phyloP scores from a whole-genome alignment of 2,329 filamentous ascomycete species.

The Trichoderma sp. region DNA sequence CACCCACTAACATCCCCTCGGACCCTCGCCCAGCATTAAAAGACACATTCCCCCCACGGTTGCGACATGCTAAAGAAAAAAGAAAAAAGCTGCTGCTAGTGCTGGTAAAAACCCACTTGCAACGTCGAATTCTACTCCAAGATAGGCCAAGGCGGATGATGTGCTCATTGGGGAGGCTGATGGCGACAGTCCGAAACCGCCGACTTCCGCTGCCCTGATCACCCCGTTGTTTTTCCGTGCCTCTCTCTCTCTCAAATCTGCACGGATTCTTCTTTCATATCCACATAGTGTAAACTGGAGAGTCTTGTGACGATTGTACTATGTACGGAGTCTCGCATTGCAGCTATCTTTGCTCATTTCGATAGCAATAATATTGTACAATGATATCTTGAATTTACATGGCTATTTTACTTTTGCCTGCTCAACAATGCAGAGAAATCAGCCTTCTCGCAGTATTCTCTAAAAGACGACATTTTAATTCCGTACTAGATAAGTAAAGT shows the following conservation, averaged over 20 bases:
- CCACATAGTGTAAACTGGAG: not conserved
- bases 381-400: not conserved
- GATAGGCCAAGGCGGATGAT: conserved; percentile 5
- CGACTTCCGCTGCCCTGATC: conserved; percentile 14
- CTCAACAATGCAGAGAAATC: not conserved
- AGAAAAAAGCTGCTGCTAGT: not conserved
- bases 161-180: conserved; percentile 25
- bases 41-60: not conserved
- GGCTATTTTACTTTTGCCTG: not conserved
- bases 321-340: not conserved
- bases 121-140: not conserved
- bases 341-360: too few species aligned
- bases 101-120: not conserved
- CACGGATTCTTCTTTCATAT: too few species aligned
- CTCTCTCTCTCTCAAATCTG: too few species aligned
- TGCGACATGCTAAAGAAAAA: not conserved
- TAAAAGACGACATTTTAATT: not conserved
- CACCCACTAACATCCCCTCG: not conserved
- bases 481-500: not conserved
- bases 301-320: not conserved
- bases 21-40: conserved; percentile 4
- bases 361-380: not conserved
- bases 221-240: not conserved
- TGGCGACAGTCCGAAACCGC: conserved; percentile 31
- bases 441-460: not conserved